Percentiles rank a stretch among this genome's conserved stretches.
phyloP scores from a whole-genome alignment of 2,329 filamentous ascomycete genomes.

The Ciborinia camelliae region DNA sequence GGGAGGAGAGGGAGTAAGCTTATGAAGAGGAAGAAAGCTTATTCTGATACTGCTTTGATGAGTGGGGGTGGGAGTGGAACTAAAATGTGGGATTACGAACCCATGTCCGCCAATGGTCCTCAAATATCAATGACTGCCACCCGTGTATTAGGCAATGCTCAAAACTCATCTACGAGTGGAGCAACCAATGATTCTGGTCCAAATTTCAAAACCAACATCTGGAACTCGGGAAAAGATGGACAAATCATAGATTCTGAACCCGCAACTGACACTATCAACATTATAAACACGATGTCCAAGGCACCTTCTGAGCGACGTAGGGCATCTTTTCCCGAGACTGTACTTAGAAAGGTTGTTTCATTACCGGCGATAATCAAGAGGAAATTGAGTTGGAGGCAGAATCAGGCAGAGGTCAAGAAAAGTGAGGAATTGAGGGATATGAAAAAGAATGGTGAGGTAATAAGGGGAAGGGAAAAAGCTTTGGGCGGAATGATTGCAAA shows the following conservation, averaged over 20 bases:
- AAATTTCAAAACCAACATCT: neutral
- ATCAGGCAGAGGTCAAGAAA: neutral
- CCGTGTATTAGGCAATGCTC: neutral
- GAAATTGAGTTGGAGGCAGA: accelerated
- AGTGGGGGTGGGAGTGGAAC: neutral
- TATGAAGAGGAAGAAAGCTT: neutral
- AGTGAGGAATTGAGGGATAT: neutral
- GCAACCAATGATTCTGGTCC: neutral
- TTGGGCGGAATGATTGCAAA: neutral
- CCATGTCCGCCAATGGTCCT: neutral
- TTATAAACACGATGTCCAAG: neutral
- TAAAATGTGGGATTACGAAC: neutral
- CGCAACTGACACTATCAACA: neutral
- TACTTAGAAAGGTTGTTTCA: too few species aligned
- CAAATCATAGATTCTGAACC: neutral
- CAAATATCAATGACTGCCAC: neutral
- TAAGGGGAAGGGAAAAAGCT: neutral
- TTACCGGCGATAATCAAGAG: neutral
- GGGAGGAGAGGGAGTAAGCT: neutral
- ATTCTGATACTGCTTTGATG: too few species aligned
- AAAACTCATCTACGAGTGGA: neutral
- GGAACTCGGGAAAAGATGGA: neutral
- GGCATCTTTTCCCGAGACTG: too few species aligned
- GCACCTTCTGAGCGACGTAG: neutral
- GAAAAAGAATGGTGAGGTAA: too few species aligned